Evolutionary conservation across 2,329 filamentous ascomycete genomes (phyloP).

Genomic region (Neonectria coccinea): DNA sequence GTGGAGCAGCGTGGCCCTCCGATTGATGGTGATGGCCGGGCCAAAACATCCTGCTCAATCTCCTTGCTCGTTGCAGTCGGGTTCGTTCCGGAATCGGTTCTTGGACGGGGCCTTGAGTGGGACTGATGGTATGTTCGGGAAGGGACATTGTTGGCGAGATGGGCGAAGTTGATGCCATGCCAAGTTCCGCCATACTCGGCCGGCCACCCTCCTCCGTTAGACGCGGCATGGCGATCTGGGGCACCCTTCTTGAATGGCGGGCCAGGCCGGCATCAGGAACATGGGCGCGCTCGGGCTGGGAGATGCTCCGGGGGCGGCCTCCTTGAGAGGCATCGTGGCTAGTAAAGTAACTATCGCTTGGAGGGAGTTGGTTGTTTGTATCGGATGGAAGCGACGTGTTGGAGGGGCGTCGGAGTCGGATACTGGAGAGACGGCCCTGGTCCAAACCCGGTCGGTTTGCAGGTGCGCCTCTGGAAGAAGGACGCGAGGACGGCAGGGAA

Average conservation of each 20-base stretch:
- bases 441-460: constrained; percentile 25
- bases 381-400: constrained; percentile 38
- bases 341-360: constrained; percentile 24
- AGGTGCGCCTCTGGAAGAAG: constrained; percentile 21
- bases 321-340: constrained; percentile 31
- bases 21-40: constrained; percentile 36
- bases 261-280: constrained; percentile 38
- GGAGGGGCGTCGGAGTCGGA: constrained; percentile 42
- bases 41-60: constrained; percentile 46
- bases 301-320: constrained; percentile 51
- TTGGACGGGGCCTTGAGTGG: constrained; percentile 2
- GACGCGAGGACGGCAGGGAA: constrained; percentile 31
- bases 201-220: constrained; percentile 55
- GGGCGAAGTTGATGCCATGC: constrained; percentile 32
- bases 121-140: constrained; percentile 35
- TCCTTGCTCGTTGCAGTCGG: constrained; percentile 36
- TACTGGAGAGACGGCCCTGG: constrained; percentile 41
- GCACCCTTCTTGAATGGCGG: constrained; percentile 48
- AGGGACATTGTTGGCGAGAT: constrained; percentile 46
- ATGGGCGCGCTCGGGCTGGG: constrained; percentile 49
- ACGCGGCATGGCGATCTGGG: constrained; percentile 52
- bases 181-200: constrained; percentile 52
- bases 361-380: not conserved
- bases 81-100: constrained; percentile 2
- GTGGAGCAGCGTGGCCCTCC: constrained; percentile 5